phyloP scores from a whole-genome alignment of 495 filamentous ascomycete genomes.

The Sordaria brevicollis region DNA sequence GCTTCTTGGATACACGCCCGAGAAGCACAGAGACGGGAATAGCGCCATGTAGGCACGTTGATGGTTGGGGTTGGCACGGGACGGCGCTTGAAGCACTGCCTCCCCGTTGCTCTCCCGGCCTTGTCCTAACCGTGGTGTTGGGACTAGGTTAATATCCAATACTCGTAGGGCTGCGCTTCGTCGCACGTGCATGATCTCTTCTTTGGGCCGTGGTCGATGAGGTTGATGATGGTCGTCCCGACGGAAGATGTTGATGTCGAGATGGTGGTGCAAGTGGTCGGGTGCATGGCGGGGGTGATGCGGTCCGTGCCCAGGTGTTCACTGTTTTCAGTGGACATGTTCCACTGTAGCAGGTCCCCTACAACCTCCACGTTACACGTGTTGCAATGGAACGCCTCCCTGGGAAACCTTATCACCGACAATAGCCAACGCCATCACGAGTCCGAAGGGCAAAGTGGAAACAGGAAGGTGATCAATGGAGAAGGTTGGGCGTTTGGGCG shows the following conservation, averaged over 20 bases:
- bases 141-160: background rate
- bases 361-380: background rate
- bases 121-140: background rate
- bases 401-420: background rate
- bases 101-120: background rate
- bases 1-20: background rate
- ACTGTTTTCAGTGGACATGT: background rate
- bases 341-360: background rate
- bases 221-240: background rate
- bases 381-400: background rate
- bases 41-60: background rate
- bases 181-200: background rate
- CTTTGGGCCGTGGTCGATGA: background rate
- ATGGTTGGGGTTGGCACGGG: background rate
- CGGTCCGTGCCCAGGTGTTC: background rate
- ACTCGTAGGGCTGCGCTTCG: background rate
- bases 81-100: background rate
- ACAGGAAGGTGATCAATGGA: background rate
- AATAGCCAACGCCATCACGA: background rate
- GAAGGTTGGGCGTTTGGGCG: background rate
- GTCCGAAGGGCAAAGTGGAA: background rate
- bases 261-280: no score
- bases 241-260: background rate
- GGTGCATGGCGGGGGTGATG: background rate
- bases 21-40: background rate